These are phyloP conservation scores for Haplosporangium gracile DNA, from an alignment of 192 early-diverging fungal species.

Conservation along the genomic window DNA sequence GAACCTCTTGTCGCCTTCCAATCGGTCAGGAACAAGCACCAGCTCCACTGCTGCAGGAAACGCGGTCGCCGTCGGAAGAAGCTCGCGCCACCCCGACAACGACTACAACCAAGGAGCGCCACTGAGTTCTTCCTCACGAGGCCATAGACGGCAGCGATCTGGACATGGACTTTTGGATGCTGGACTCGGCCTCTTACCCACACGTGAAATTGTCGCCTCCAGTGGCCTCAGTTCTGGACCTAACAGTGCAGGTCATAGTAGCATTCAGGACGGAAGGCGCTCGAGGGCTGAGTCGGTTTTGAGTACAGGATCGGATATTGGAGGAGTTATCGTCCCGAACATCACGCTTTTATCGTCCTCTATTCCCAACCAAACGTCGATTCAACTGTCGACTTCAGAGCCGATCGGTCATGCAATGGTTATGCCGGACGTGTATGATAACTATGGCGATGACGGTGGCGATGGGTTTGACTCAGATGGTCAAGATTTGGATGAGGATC, in stretches of 20 bases:
- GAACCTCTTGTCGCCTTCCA: slow-evolving; percentile 39
- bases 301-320: slow-evolving; percentile 51
- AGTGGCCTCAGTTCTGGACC: slow-evolving; percentile 36
- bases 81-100: not conserved
- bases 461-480: not conserved
- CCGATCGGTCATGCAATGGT: not conserved
- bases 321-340: slow-evolving; percentile 44
- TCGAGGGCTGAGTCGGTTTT: slow-evolving; percentile 46
- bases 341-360: slow-evolving; percentile 48
- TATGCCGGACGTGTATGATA: slow-evolving; percentile 3
- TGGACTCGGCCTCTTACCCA: slow-evolving; percentile 3
- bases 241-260: slow-evolving; percentile 43
- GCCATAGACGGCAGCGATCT: slow-evolving; percentile 35
- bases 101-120: not conserved
- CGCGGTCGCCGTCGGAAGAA: slow-evolving; percentile 4
- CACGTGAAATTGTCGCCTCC: slow-evolving; percentile 14
- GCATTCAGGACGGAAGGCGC: slow-evolving; percentile 29
- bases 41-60: not conserved
- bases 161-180: slow-evolving; percentile 43
- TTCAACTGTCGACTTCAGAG: slow-evolving; percentile 33
- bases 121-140: not conserved
- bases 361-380: slow-evolving; percentile 19
- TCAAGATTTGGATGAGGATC: not conserved
- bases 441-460: not conserved
- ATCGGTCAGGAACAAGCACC: not conserved